A percentile compares a stretch with the other conserved stretches of the same genome.
Conservation (phyloP, 257 asterid species). For the Datura wrightii region DNA sequence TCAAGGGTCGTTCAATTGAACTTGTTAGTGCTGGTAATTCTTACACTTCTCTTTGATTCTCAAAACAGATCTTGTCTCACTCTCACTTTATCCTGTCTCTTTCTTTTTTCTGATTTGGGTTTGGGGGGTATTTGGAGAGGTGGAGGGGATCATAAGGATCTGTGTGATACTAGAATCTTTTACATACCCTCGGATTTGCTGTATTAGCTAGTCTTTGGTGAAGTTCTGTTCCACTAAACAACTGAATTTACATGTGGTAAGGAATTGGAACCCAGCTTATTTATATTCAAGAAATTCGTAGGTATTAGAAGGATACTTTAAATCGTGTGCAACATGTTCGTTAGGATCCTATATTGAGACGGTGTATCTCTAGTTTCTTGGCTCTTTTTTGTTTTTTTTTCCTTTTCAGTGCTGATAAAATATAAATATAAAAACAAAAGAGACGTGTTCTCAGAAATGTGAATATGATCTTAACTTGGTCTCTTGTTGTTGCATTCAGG, state of each 20-base stretch:
- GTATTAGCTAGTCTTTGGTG: background rate
- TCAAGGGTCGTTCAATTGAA: constrained; percentile 69
- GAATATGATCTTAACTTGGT: background rate
- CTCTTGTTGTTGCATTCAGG: constrained; percentile 48
- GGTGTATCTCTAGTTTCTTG: background rate
- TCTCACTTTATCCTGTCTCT: constrained; percentile 3
- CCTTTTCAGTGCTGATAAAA: background rate
- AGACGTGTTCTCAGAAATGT: background rate
- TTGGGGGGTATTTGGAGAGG: background rate
- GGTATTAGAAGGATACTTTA: background rate
- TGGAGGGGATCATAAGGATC: background rate
- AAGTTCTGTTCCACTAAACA: background rate
- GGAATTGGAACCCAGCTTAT: background rate
- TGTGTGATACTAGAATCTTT: background rate
- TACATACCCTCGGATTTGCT: background rate
- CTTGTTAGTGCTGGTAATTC: constrained; percentile 62
- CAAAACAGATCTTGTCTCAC: background rate
- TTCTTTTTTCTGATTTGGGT: background rate
- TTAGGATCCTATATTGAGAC: background rate
- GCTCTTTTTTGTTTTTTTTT: too few relatives aligned
- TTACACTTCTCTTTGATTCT: background rate
- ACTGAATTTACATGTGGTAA: background rate
- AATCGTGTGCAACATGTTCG: background rate
- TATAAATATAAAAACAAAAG: background rate
- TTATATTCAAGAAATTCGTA: background rate